phyloP scores from a whole-genome alignment of 495 filamentous ascomycete genomes.

The Immersiella caudata region DNA sequence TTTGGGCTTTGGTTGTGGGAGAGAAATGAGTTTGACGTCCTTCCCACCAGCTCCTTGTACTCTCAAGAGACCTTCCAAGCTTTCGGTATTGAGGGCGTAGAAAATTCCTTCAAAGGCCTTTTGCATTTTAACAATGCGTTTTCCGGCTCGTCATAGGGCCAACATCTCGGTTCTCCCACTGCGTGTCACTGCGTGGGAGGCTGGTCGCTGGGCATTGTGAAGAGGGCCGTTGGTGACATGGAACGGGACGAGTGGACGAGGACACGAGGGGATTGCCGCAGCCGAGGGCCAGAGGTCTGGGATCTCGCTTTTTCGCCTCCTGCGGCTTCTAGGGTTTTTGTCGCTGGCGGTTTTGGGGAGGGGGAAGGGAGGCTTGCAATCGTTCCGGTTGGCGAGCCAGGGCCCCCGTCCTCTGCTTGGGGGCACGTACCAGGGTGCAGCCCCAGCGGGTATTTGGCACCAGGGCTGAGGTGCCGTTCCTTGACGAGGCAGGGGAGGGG shows the following conservation, averaged over 20 bases:
- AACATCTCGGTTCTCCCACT: no score
- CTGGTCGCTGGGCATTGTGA: background rate
- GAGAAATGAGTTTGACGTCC: no score
- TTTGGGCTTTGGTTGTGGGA: no score
- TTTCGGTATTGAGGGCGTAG: no score
- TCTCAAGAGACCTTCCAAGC: no score
- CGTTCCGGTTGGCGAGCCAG: conserved; percentile 7
- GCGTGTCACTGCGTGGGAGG: no score
- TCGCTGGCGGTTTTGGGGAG: background rate
- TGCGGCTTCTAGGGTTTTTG: conserved; percentile 6
- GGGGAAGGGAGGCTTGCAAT: background rate
- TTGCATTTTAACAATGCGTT: no score
- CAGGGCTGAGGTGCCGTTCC: conserved; percentile 33
- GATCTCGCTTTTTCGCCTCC: conserved; percentile 6
- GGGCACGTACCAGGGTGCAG: conserved; percentile 34
- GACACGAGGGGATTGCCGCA: background rate
- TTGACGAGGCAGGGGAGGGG: conserved; percentile 24
- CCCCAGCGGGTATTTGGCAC: conserved; percentile 35
- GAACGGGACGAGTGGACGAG: background rate
- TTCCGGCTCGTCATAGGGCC: no score
- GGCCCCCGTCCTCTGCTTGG: conserved; percentile 10
- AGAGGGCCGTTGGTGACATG: background rate
- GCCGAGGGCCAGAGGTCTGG: background rate
- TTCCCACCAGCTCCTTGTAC: no score
- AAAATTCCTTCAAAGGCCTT: no score